phyloP scores from a whole-genome alignment of 257 asterid genomes.

The Primulina tabacum region DNA sequence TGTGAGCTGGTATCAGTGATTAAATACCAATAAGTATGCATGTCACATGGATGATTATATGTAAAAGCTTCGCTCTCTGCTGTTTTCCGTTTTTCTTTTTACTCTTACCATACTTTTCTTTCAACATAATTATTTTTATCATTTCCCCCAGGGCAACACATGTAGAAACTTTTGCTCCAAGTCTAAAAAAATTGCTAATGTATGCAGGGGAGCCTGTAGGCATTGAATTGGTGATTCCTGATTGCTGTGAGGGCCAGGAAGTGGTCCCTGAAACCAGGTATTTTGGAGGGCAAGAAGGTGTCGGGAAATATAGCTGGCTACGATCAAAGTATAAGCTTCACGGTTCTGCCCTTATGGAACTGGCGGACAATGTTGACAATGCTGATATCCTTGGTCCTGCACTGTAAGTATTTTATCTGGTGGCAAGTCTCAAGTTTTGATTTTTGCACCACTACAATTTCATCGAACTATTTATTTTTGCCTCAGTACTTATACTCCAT shows the following conservation, averaged over 20 bases:
- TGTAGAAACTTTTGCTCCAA: slow-evolving; percentile 16
- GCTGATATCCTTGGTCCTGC: slow-evolving; percentile 47
- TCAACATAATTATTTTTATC: background rate
- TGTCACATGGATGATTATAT: slow-evolving; percentile 2
- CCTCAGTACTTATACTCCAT: slow-evolving; percentile 73
- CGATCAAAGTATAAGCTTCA: slow-evolving; percentile 63
- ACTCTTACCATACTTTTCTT: slow-evolving; percentile 6
- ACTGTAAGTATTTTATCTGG: slow-evolving; percentile 50
- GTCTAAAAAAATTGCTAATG: slow-evolving; percentile 26
- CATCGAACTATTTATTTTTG: slow-evolving; percentile 20
- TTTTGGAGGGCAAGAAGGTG: slow-evolving; percentile 91
- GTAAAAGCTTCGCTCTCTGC: background rate
- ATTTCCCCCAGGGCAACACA: slow-evolving; percentile 7
- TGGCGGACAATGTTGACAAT: slow-evolving; percentile 43
- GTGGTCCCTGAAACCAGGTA: slow-evolving; percentile 67
- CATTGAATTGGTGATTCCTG: slow-evolving; percentile 65
- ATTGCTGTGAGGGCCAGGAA: slow-evolving; percentile 76
- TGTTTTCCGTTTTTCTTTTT: background rate
- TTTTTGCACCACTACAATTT: background rate
- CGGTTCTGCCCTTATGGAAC: slow-evolving; percentile 56
- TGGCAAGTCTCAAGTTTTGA: slow-evolving; percentile 2
- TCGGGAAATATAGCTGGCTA: slow-evolving; percentile 79
- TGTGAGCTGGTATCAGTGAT: slow-evolving; percentile 11
- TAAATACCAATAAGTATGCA: background rate
- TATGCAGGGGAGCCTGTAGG: slow-evolving; percentile 79